Percentiles rank a stretch among this genome's conserved stretches.
phyloP scores from a whole-genome alignment of 2,329 filamentous ascomycete genomes.

The Penicillium nordicum region DNA sequence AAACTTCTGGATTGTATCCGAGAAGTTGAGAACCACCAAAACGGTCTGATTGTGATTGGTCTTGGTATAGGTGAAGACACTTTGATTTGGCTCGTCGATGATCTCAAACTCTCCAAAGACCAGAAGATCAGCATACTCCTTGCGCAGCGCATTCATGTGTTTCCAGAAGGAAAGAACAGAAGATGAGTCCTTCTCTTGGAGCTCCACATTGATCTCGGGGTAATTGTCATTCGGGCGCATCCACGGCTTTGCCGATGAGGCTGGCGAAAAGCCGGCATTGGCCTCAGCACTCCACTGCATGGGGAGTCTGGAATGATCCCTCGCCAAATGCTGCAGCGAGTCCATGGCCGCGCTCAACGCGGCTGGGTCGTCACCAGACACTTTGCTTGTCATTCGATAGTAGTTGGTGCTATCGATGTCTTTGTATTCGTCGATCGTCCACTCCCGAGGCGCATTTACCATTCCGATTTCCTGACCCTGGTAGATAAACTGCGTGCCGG shows the following conservation, averaged over 20 bases:
- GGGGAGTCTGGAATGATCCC: conserved; percentile 63
- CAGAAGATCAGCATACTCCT: conserved; percentile 56
- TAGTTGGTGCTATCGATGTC: conserved; percentile 48
- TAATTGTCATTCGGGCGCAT: conserved; percentile 58
- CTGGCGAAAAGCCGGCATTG: conserved; percentile 65
- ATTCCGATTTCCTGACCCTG: conserved; percentile 62
- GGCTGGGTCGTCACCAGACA: conserved; percentile 35
- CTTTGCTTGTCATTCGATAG: conserved; percentile 39
- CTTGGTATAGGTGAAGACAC: conserved; percentile 25
- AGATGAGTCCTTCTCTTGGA: conserved; percentile 46
- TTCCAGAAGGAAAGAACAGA: conserved; percentile 61
- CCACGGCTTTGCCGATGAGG: conserved; percentile 51
- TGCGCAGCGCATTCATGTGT: conserved; percentile 42
- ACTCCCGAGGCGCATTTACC: conserved; percentile 52
- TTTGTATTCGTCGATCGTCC: conserved; percentile 47
- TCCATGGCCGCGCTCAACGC: conserved; percentile 47
- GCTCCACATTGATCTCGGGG: conserved; percentile 41
- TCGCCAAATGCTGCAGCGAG: conserved; percentile 55
- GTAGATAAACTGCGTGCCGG: conserved; percentile 58
- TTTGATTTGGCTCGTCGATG: conserved; percentile 7
- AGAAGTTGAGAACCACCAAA: conserved; percentile 20
- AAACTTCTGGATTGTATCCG: conserved; percentile 2
- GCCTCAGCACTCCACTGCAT: conserved; percentile 61
- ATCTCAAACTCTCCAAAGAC: conserved; percentile 45
- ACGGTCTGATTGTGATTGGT: background rate